Base-by-base conservation (phyloP, 2,329 filamentous ascomycete species). In the Xylariaceae sp. region DNA sequence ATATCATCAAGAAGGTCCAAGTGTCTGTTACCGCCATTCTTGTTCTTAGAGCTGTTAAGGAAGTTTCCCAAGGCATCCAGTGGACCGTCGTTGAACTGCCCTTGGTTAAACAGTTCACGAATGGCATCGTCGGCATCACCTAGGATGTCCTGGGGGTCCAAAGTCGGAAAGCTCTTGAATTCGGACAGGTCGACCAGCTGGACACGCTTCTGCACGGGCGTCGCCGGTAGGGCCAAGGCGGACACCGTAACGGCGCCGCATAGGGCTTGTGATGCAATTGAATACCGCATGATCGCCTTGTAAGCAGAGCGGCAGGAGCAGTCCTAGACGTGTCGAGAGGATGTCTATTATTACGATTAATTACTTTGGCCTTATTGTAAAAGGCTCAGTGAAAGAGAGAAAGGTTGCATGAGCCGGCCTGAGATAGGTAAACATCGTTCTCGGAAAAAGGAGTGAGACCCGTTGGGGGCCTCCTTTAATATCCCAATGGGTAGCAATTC, bases 121-220 rank as follows among this genome's bases (percentile, higher is more conserved):
- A 65, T 35, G 1, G 33, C n/a, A n/a, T 57, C 50, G 30, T 65
- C 50, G 30, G 57, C 54, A 24, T 50, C 50, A 41, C 58, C 41
- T 15, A 64, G 52, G 43, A 63, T 67, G 29, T 65, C 47, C 37
- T 67, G 55, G 16, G 66, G 63, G 3, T 64, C 60, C 37, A 64
- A 63, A 16, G 63, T 69, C n/a, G 64, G 61, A 52, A 70, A 70
- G 49, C 57, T 57, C 42, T 64, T 63, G 52, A 69, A 68, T 33
- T 49, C 52, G 2, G 48, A 50, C 32, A 70, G 57, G 47, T 67
- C 60, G 50, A 69, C 59, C 26, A 60, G 52, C 23, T 59, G 50
- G 11, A 41, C 27, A 40, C 61, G 56, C 49, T 60, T 64, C 24
- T 59, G 46, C 26, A 59, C 26, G 18, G 42, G 46, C 15, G 44